A percentile compares a stretch with the other conserved stretches of the same genome.
Evolutionary conservation across 768 basidiomycete genomes (phyloP).

Genomic region (Tulasnella sp.): DNA sequence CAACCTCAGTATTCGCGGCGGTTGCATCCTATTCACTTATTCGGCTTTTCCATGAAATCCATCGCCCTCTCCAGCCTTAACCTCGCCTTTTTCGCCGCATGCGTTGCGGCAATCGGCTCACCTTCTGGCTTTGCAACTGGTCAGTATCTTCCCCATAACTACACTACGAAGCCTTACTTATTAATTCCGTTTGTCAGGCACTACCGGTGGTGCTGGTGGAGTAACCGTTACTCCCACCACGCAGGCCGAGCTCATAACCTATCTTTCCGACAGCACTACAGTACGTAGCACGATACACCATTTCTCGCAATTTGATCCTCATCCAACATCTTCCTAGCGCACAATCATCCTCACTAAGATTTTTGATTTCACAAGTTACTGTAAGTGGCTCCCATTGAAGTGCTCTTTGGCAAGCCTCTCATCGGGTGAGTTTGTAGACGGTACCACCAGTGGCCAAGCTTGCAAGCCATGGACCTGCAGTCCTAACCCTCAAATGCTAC

Average conservation of each 20-base stretch:
- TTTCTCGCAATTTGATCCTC: neutral
- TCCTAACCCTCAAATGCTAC: neutral
- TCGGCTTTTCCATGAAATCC: neutral
- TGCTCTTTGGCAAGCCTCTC: neutral
- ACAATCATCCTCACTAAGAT: constrained; percentile 1
- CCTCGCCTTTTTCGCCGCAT: neutral
- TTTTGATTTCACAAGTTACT: neutral
- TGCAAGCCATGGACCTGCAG: neutral
- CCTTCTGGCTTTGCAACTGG: neutral
- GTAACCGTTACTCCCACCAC: neutral
- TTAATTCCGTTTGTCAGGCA: neutral
- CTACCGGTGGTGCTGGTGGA: neutral
- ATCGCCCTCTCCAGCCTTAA: neutral
- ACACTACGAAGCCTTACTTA: neutral
- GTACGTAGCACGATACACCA: neutral
- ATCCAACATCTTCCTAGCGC: neutral
- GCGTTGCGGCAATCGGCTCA: neutral
- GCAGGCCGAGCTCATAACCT: neutral
- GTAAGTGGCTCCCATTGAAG: neutral
- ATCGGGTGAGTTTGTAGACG: neutral
- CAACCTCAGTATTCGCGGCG: neutral
- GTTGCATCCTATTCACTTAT: neutral
- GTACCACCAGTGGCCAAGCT: neutral
- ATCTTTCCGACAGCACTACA: neutral
- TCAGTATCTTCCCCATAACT: neutral